Evolutionary conservation across 805 yeast genomes (phyloP).

Genomic region (Kodamaea kakaduensis): DNA sequence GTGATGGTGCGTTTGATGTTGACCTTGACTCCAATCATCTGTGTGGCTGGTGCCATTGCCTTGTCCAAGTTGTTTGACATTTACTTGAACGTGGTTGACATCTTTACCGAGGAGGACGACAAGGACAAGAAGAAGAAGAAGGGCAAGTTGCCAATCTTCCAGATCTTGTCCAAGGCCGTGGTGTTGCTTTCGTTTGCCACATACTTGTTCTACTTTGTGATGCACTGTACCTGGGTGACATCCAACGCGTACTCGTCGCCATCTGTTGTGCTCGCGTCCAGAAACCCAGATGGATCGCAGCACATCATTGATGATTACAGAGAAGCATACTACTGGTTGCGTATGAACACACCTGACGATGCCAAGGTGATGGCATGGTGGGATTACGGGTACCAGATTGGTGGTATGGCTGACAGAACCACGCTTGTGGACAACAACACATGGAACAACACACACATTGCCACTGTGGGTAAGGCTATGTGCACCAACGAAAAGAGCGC

Average conservation of each 20-base stretch:
- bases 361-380: conserved; percentile 98
- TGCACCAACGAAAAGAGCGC: conserved; percentile 83
- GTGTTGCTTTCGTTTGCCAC: conserved; percentile 67
- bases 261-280: conserved; percentile 88
- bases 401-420: conserved; percentile 99
- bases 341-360: conserved; percentile 97
- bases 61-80: conserved; percentile 79
- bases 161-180: conserved; percentile 50
- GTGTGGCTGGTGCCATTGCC: conserved; percentile 90
- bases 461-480: conserved; percentile 98
- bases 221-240: conserved; percentile 97
- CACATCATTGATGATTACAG: conserved; percentile 91
- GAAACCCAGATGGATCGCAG: conserved; percentile 79
- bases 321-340: conserved; percentile 98
- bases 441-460: conserved; percentile 99
- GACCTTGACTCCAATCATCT: conserved; percentile 92
- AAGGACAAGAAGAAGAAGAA: conserved; percentile 5
- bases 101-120: conserved; percentile 20
- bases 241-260: conserved; percentile 95
- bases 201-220: conserved; percentile 77
- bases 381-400: conserved; percentile 99
- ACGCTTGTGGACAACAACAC: conserved; percentile 98
- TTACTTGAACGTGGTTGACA: conserved; percentile 62
- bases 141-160: conserved; percentile 23
- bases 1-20: conserved; percentile 98